A percentile compares a stretch with the other conserved stretches of the same genome.
phyloP scores from a whole-genome alignment of 257 asterid genomes.

The Nemophila menziesii region DNA sequence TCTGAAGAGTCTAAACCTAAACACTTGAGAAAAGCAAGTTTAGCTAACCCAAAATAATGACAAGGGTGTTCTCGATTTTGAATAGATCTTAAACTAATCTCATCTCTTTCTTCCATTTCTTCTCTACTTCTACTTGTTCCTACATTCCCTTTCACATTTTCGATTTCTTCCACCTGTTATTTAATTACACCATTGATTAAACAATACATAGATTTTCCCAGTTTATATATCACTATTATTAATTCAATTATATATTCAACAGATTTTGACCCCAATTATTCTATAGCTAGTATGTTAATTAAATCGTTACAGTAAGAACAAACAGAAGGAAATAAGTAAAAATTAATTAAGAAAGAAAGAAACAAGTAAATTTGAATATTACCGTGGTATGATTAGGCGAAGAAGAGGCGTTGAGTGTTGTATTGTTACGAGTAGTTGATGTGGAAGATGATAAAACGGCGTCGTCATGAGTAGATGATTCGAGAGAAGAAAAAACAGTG shows the following conservation, averaged over 20 bases:
- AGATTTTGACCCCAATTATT: background rate
- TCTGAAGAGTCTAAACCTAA: constrained; percentile 40
- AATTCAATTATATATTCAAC: too few relatives aligned
- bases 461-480: constrained; percentile 12
- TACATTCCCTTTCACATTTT: constrained; percentile 11
- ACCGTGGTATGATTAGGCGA: constrained; percentile 14
- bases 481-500: constrained; percentile 14
- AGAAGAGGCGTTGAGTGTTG: constrained; percentile 18
- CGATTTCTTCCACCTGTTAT: constrained; percentile 27
- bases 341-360: background rate
- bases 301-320: too few relatives aligned
- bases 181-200: background rate
- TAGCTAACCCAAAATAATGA: constrained; percentile 34
- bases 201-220: background rate
- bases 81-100: constrained; percentile 9
- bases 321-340: background rate
- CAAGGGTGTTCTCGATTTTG: constrained; percentile 45
- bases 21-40: constrained; percentile 50
- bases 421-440: background rate
- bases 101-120: constrained; percentile 14
- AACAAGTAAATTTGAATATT: background rate
- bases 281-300: background rate
- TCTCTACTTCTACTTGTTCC: constrained; percentile 15
- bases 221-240: too few relatives aligned
- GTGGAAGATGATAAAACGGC: constrained; percentile 24